phyloP scores from a whole-genome alignment of 305 asterid genomes.

The Vinca major region DNA sequence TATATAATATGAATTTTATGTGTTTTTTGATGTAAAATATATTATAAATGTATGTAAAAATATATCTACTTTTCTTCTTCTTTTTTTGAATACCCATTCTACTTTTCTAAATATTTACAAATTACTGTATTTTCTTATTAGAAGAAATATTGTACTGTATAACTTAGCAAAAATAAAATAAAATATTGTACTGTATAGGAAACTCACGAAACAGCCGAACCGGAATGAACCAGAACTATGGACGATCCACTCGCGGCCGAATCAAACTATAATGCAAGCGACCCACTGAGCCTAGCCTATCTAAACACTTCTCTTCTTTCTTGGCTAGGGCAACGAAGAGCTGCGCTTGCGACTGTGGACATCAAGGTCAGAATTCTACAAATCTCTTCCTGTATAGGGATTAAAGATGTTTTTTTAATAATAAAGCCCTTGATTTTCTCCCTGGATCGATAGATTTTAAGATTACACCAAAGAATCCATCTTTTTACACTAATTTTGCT shows the following conservation, averaged over 20 bases:
- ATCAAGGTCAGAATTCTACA: neutral
- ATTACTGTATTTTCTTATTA: too few relatives aligned
- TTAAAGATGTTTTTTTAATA: neutral
- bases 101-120: too few relatives aligned
- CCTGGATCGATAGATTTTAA: neutral
- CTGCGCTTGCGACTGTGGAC: conserved; percentile 7
- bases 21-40: too few relatives aligned
- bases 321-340: conserved; percentile 2
- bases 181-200: too few relatives aligned
- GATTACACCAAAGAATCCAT: neutral
- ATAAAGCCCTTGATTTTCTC: neutral
- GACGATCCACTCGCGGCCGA: neutral
- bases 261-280: neutral
- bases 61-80: too few relatives aligned
- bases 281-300: neutral
- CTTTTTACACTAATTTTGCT: neutral
- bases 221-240: too few relatives aligned
- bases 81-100: too few relatives aligned
- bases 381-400: neutral
- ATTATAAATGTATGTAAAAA: too few relatives aligned
- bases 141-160: too few relatives aligned
- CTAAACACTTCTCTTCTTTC: neutral
- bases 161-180: too few relatives aligned
- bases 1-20: too few relatives aligned
- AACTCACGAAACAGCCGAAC: too few relatives aligned